A percentile compares a stretch with the other conserved stretches of the same genome.
Evolutionary conservation across 2,329 filamentous ascomycete genomes (phyloP).

Genomic region (Fusarium globosum): DNA sequence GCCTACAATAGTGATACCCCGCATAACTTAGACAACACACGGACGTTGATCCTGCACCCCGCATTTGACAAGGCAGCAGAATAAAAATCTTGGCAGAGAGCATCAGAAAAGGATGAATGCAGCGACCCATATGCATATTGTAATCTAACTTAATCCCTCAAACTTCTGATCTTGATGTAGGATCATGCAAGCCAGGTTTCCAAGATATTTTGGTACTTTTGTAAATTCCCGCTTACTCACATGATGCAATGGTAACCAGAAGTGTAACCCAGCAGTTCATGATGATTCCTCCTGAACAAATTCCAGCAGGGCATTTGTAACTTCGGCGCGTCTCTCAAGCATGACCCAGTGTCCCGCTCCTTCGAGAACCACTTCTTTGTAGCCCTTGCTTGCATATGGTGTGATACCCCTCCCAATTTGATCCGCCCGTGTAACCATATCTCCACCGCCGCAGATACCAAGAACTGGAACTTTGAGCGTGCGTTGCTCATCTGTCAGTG

Average conservation of each 20-base stretch:
- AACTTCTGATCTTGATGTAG: neutral
- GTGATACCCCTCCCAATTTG: neutral
- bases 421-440: conserved; percentile 25
- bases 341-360: conserved; percentile 37
- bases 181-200: neutral
- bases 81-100: neutral
- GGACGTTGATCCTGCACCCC: neutral
- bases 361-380: conserved; percentile 18
- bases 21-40: neutral
- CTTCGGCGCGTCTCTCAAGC: conserved; percentile 25
- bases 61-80: conserved; percentile 15
- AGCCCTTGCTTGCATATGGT: conserved; percentile 20
- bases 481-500: conserved; percentile 27
- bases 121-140: neutral
- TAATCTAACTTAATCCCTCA: neutral
- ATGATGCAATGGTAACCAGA: neutral
- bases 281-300: neutral
- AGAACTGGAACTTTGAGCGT: conserved; percentile 34
- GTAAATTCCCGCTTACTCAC: neutral
- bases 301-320: conserved; percentile 22
- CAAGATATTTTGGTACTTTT: neutral
- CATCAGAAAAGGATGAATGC: neutral
- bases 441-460: conserved; percentile 22
- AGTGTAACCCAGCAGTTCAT: neutral
- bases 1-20: neutral